A percentile compares a stretch with the other conserved stretches of the same genome.
These are phyloP conservation scores for Silybum marianum DNA, from an alignment of 129 eudicot species.

Conservation along the genomic window DNA sequence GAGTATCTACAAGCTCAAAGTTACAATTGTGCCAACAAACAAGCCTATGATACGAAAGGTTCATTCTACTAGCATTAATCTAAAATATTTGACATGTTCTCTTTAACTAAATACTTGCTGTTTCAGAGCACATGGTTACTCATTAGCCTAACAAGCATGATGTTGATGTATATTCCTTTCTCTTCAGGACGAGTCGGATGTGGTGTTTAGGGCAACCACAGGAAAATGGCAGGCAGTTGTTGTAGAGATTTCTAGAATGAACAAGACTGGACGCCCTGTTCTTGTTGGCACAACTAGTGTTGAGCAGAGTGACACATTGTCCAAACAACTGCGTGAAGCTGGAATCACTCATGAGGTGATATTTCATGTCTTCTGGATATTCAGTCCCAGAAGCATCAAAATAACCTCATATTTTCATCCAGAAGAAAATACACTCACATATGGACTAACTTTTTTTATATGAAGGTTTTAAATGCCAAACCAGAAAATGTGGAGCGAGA, in stretches of 20 bases:
- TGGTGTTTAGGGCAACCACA: slow-evolving; percentile 85
- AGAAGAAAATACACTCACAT: slow-evolving; percentile 16
- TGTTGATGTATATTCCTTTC: neutral
- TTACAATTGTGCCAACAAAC: slow-evolving; percentile 97
- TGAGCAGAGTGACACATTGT: slow-evolving; percentile 93
- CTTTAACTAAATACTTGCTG: slow-evolving; percentile 5
- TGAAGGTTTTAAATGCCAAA: slow-evolving; percentile 93
- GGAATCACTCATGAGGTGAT: slow-evolving; percentile 96
- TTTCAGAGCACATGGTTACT: neutral
- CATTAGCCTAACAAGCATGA: neutral
- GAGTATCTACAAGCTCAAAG: slow-evolving; percentile 99
- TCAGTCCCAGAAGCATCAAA: neutral
- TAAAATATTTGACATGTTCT: slow-evolving; percentile 18
- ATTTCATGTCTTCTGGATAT: neutral
- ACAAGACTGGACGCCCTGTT: slow-evolving; percentile 95
- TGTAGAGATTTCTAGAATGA: slow-evolving; percentile 98
- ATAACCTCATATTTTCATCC: neutral
- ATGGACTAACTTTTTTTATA: slow-evolving; percentile 8
- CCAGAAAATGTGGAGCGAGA: slow-evolving; percentile 99
- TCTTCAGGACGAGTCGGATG: slow-evolving; percentile 93
- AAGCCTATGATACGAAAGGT: slow-evolving; percentile 98
- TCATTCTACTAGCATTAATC: neutral
- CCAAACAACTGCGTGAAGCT: slow-evolving; percentile 81
- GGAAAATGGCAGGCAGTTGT: slow-evolving; percentile 99
- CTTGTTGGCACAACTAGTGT: slow-evolving; percentile 99